Conservation (phyloP, 2,329 filamentous ascomycete genomes). For the Lasiodiplodia hormozganensis region DNA sequence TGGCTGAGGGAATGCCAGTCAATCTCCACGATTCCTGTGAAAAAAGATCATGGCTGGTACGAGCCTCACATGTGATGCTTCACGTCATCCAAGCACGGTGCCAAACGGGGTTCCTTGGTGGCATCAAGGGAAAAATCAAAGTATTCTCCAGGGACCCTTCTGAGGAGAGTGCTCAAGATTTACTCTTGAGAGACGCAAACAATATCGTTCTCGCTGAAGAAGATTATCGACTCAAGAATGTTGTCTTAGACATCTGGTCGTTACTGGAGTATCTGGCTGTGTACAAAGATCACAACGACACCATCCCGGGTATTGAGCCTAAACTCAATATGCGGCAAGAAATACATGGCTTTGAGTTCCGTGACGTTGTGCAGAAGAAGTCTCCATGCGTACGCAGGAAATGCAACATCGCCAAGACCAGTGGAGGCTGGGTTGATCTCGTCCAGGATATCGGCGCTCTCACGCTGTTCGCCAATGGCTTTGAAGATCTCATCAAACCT, state of each 20-base stretch:
- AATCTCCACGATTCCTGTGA: neutral
- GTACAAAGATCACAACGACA: neutral
- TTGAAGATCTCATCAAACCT: neutral
- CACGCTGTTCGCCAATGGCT: neutral
- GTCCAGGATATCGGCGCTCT: neutral
- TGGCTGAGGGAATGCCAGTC: neutral
- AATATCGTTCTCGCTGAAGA: neutral
- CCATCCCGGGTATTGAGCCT: neutral
- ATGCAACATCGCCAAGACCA: neutral
- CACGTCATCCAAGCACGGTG: neutral
- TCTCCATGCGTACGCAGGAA: neutral
- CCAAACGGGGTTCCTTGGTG: neutral
- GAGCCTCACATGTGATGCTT: neutral
- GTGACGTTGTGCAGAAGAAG: neutral
- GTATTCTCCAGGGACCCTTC: neutral
- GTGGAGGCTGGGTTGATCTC: neutral
- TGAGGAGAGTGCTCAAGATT: neutral
- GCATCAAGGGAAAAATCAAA: neutral
- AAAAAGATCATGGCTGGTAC: neutral
- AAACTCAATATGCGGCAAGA: neutral
- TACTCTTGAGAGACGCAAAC: neutral
- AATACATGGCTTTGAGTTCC: neutral
- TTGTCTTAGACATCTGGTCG: neutral
- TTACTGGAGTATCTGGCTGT: neutral
- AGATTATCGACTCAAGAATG: neutral